Conservation (phyloP, 148 eudicot species). For the Fagopyrum esculentum region DNA sequence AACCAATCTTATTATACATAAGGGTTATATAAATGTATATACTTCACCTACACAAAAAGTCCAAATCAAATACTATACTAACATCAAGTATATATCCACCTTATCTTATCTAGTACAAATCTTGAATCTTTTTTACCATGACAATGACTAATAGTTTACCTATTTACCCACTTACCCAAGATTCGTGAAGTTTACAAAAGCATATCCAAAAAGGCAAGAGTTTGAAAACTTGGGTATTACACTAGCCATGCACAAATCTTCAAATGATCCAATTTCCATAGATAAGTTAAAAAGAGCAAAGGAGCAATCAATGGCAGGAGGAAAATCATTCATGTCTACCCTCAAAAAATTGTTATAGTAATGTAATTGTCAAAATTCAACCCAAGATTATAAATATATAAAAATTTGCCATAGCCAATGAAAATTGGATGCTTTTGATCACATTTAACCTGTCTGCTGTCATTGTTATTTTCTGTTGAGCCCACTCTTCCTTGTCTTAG, state of each 20-base stretch:
- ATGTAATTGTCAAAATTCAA: slow-evolving; percentile 4
- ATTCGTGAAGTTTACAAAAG: slow-evolving; percentile 5
- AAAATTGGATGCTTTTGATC: not conserved
- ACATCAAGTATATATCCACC: no score
- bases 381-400: not conserved
- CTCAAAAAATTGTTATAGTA: not conserved
- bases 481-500: slow-evolving; percentile 12
- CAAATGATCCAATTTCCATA: slow-evolving; percentile 9
- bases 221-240: slow-evolving; percentile 5
- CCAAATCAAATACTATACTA: no score
- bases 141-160: not conserved
- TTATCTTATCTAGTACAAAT: not conserved
- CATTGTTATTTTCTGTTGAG: slow-evolving; percentile 13
- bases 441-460: slow-evolving; percentile 8
- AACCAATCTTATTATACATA: no score
- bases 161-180: not conserved
- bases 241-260: slow-evolving; percentile 7
- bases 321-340: not conserved
- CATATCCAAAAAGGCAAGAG: not conserved
- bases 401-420: not conserved
- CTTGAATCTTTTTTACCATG: not conserved
- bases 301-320: slow-evolving; percentile 11
- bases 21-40: no score
- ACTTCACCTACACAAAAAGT: no score
- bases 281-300: slow-evolving; percentile 2